Conservation (phyloP, 164 flowering plant species). For the Nelumbo lutea region DNA sequence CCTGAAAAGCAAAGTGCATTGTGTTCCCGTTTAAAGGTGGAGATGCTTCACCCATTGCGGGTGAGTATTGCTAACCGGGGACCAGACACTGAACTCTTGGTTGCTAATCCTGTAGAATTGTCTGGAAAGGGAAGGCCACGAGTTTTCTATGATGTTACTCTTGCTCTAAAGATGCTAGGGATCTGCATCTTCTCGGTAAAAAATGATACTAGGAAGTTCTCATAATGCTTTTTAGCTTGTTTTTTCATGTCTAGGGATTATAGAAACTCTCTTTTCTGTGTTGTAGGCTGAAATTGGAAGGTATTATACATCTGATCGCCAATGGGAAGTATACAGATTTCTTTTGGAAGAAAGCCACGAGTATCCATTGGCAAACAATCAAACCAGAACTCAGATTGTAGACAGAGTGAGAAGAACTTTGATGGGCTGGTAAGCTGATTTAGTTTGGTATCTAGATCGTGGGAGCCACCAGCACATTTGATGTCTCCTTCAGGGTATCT, state of each 20-base stretch:
- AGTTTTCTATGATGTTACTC: slow-evolving; percentile 77
- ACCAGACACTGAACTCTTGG: slow-evolving; percentile 77
- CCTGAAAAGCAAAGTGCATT: slow-evolving; percentile 49
- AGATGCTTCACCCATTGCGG: slow-evolving; percentile 73
- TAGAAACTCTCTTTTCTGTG: neutral
- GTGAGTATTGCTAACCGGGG: slow-evolving; percentile 62
- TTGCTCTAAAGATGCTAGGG: slow-evolving; percentile 63
- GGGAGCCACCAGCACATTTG: neutral
- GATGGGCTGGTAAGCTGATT: slow-evolving; percentile 77
- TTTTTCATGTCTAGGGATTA: neutral
- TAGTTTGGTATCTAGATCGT: neutral
- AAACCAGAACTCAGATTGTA: slow-evolving; percentile 50
- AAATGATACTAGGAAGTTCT: neutral
- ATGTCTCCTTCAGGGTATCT: neutral
- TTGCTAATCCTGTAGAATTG: slow-evolving; percentile 87
- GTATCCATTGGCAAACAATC: slow-evolving; percentile 35
- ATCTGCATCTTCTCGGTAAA: slow-evolving; percentile 82
- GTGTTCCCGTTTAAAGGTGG: slow-evolving; percentile 51
- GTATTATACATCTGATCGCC: slow-evolving; percentile 52
- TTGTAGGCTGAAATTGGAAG: slow-evolving; percentile 81
- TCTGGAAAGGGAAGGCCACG: slow-evolving; percentile 82
- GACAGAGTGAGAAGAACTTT: slow-evolving; percentile 65
- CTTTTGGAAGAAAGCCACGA: slow-evolving; percentile 62
- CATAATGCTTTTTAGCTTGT: neutral
- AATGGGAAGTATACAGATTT: slow-evolving; percentile 94